These are phyloP conservation scores for Cladosporium sp. DNA, from an alignment of 2,329 filamentous ascomycete species.

Conservation along the genomic window DNA sequence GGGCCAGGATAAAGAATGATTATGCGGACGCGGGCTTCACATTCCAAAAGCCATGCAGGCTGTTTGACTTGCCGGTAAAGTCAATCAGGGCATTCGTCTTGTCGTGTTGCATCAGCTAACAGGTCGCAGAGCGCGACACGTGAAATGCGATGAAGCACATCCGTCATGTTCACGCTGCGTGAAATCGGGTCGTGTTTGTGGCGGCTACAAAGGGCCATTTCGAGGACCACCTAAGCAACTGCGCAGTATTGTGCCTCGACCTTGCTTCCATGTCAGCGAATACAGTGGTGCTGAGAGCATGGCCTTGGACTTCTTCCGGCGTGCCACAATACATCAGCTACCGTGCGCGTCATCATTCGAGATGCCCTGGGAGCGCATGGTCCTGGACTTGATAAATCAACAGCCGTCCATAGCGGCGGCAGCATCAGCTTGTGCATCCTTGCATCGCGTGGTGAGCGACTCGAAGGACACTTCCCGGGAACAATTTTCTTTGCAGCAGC, in stretches of 20 bases:
- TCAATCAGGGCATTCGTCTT: background rate
- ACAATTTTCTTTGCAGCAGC: background rate
- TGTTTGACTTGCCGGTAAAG: constrained; percentile 2
- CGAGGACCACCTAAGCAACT: background rate
- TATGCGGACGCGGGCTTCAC: background rate
- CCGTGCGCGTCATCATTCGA: constrained; percentile 1
- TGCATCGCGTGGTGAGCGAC: background rate
- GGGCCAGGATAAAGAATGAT: background rate
- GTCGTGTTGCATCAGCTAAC: background rate
- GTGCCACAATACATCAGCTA: background rate
- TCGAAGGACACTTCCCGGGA: background rate
- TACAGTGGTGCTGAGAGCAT: background rate
- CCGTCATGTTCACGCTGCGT: background rate
- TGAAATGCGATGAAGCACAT: background rate
- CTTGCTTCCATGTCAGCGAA: background rate
- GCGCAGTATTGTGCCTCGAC: background rate
- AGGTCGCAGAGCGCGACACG: background rate
- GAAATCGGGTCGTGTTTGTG: background rate
- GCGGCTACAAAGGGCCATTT: background rate
- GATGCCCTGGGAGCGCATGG: background rate
- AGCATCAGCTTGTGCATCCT: background rate
- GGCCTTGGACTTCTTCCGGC: background rate
- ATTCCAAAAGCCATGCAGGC: background rate
- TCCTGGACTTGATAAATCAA: background rate
- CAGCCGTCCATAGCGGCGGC: background rate